These are phyloP conservation scores for Xylaria cubensis DNA, from an alignment of 495 filamentous ascomycete genomes.

Conservation along the genomic window DNA sequence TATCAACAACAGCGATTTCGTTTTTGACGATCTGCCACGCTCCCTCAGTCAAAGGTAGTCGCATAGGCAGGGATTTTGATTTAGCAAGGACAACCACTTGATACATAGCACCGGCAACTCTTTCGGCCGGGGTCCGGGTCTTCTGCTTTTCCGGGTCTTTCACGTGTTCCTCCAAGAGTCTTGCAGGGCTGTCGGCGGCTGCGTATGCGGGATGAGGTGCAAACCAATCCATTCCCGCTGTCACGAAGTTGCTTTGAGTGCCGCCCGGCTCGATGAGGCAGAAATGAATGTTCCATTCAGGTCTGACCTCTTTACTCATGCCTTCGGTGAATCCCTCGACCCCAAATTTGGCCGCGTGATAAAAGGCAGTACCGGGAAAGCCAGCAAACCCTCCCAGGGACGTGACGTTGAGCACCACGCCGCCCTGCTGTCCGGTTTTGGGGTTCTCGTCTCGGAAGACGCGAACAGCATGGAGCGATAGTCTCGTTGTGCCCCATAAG, in stretches of 20 bases:
- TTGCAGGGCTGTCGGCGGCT: slow-evolving; percentile 41
- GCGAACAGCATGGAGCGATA: slow-evolving; percentile 51
- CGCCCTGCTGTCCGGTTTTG: slow-evolving; percentile 45
- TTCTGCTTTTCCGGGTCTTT: slow-evolving; percentile 38
- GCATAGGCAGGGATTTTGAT: slow-evolving; percentile 41
- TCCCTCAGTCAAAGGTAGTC: slow-evolving; percentile 49
- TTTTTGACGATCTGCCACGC: slow-evolving; percentile 45
- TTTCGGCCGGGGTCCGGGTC: slow-evolving; percentile 42
- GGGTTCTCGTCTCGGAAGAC: slow-evolving; percentile 51
- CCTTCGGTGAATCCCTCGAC: slow-evolving; percentile 62
- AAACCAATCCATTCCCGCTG: slow-evolving; percentile 25
- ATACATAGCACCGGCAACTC: slow-evolving; percentile 46
- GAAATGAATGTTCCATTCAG: slow-evolving; percentile 53
- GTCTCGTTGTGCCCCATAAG: slow-evolving; percentile 53
- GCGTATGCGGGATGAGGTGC: slow-evolving; percentile 44
- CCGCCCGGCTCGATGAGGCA: slow-evolving; percentile 52
- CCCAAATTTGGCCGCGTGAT: slow-evolving; percentile 61
- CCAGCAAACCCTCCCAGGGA: slow-evolving; percentile 56
- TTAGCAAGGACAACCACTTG: slow-evolving; percentile 40
- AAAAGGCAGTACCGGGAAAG: slow-evolving; percentile 55
- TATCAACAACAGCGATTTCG: slow-evolving; percentile 39
- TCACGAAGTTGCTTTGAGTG: slow-evolving; percentile 50
- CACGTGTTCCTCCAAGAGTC: slow-evolving; percentile 45
- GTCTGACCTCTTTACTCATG: slow-evolving; percentile 55
- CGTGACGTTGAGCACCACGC: slow-evolving; percentile 58